Conservation (phyloP, 169 alveolate genomes). For the Cryptosporidium viatorum region DNA sequence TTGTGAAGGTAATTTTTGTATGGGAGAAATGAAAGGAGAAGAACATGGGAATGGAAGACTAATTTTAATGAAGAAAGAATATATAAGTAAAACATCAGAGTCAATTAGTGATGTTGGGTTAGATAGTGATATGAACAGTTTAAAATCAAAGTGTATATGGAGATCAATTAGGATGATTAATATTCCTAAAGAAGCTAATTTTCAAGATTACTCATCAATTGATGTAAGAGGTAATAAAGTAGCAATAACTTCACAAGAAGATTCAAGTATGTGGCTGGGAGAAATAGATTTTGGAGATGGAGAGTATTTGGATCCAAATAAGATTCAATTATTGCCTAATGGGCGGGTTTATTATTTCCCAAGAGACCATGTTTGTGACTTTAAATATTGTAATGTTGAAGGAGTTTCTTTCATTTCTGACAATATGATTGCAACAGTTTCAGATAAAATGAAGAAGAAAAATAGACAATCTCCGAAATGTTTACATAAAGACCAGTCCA, state of each 20-base stretch:
- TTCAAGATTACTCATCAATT: conserved; percentile 71
- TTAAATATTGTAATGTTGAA: conserved; percentile 63
- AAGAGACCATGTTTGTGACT: conserved; percentile 70
- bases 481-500: conserved; percentile 53
- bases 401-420: conserved; percentile 75
- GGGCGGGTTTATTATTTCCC: conserved; percentile 55
- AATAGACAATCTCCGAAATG: conserved; percentile 73
- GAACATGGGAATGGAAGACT: conserved; percentile 71
- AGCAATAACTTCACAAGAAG: conserved; percentile 68
- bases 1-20: conserved; percentile 65
- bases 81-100: not conserved
- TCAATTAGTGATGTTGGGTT: not conserved
- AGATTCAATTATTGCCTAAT: conserved; percentile 19
- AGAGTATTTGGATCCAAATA: conserved; percentile 57
- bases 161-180: conserved; percentile 56
- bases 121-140: not conserved
- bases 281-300: conserved; percentile 73
- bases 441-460: conserved; percentile 67
- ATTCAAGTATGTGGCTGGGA: conserved; percentile 60
- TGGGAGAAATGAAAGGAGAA: conserved; percentile 65
- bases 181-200: conserved; percentile 62
- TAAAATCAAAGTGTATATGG: conserved; percentile 63
- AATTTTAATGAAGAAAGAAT: conserved; percentile 70
- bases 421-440: conserved; percentile 59
- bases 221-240: conserved; percentile 65